Conservation (phyloP, 371 early-diverging fungal genomes). For the Actinomortierella ambigua region DNA sequence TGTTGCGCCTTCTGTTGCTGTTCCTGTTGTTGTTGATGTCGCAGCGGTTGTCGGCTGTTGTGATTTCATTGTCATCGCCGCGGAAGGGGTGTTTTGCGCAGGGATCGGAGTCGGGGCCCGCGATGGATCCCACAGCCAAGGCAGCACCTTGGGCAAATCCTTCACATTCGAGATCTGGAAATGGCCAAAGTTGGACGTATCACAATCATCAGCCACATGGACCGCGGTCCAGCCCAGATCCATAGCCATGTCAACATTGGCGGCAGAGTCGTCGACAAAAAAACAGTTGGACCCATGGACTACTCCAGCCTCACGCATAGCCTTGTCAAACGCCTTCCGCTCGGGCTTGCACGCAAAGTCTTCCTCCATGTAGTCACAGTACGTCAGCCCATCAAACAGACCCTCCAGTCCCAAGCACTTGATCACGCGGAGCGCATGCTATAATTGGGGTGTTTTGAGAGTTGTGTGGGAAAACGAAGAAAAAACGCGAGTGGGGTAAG, state of each 20-base stretch:
- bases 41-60: too few relatives aligned
- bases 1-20: too few relatives aligned
- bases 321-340: conserved; percentile 57
- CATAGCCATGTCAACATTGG: conserved; percentile 69
- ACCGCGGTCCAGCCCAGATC: conserved; percentile 76
- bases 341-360: conserved; percentile 84
- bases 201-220: conserved; percentile 61
- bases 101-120: not conserved
- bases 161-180: conserved; percentile 64
- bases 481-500: too few relatives aligned
- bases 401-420: conserved; percentile 68
- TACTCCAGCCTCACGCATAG: conserved; percentile 75
- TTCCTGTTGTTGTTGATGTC: too few relatives aligned
- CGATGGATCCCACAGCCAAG: conserved; percentile 54
- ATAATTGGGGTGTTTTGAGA: not conserved
- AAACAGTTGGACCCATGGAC: conserved; percentile 62
- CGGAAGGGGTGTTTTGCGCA: too few relatives aligned
- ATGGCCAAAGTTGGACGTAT: conserved; percentile 55
- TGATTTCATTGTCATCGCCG: too few relatives aligned
- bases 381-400: conserved; percentile 82
- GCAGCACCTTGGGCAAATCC: conserved; percentile 64
- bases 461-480: not conserved
- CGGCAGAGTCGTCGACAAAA: conserved; percentile 78
- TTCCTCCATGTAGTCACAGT: conserved; percentile 73
- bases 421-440: conserved; percentile 78